Evolutionary conservation across 495 filamentous ascomycete species (phyloP).

Genomic region (Bacidia gigantensis): DNA sequence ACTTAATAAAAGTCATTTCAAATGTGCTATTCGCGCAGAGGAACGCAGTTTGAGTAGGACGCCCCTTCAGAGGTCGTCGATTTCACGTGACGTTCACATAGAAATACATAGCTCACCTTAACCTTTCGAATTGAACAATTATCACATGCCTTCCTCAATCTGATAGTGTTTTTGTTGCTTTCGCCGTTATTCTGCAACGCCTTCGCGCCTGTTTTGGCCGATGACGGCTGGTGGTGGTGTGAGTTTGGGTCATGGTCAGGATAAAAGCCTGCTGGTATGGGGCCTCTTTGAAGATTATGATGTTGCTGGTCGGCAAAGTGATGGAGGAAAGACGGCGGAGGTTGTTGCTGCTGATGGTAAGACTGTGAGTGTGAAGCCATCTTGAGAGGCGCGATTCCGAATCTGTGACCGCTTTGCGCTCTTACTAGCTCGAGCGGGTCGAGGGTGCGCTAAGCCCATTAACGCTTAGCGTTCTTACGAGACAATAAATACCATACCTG

Average conservation of each 20-base stretch:
- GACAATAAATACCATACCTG: no score
- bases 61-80: background rate
- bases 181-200: background rate
- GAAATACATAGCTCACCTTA: slow-evolving; percentile 39
- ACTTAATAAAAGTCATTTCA: no score
- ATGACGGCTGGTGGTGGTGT: background rate
- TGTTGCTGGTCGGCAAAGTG: background rate
- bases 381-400: no score
- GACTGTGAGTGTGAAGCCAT: no score
- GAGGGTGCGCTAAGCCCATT: no score
- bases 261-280: background rate
- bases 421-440: no score
- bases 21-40: background rate
- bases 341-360: background rate
- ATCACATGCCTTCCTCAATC: slow-evolving; percentile 70
- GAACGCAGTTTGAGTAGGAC: background rate
- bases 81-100: background rate
- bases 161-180: slow-evolving; percentile 20
- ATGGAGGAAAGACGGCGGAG: background rate
- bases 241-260: background rate
- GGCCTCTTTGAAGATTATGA: background rate
- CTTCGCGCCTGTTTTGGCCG: background rate
- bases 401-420: no score
- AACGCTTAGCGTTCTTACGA: no score
- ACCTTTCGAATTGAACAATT: slow-evolving; percentile 77